Base-by-base conservation (phyloP, 2,329 filamentous ascomycete species). In the Botrytis tulipae region DNA sequence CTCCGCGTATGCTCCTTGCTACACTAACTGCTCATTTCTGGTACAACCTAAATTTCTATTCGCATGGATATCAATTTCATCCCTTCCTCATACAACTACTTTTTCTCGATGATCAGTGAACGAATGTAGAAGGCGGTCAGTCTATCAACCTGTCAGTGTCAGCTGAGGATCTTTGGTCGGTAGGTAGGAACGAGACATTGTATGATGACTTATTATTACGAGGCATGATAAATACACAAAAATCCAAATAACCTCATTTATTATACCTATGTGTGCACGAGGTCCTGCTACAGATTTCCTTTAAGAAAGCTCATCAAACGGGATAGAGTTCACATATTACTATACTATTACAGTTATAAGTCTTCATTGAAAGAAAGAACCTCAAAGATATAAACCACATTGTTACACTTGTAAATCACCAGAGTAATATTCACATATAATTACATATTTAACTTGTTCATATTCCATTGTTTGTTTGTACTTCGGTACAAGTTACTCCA, bases 391-490 rank as follows among this genome's bases (percentile, higher is more conserved):
- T n/a, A 46, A 18, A 54, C 40, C 32, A 37, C 25, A 14, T 40
- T 18, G 14, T 57, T 35, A 40, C 48, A 32, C 16, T 22, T 40
- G 10, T 16, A 42, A 68, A 40, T 68, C 66, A 68, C n/a, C 16
- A 57, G 35, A n/a, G 48, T 16, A 54, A 51, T 54, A 16, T n/a
- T 40, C 8, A 68, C 66, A 32, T 42, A 8, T 29, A 22, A 42
- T 57, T 35, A 25, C 32, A 29, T 18, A 18, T 57, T 54, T 29
- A 9, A 42, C 25, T 68, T 54, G 54, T 68, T 68, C 66, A 22
- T 69, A 25, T 69, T 32, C 16, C 48, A 32, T 54, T 69, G 66
- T 57, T 66, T 66, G 20, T 51, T 32, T 68, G 35, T 42, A 57
- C 37, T 57, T 57, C 2, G 12, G 48, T 57, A 57, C 48, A 8